Evolutionary conservation across 1,284 basidiomycete species (phyloP).

Genomic region (Mycena citricolor): DNA sequence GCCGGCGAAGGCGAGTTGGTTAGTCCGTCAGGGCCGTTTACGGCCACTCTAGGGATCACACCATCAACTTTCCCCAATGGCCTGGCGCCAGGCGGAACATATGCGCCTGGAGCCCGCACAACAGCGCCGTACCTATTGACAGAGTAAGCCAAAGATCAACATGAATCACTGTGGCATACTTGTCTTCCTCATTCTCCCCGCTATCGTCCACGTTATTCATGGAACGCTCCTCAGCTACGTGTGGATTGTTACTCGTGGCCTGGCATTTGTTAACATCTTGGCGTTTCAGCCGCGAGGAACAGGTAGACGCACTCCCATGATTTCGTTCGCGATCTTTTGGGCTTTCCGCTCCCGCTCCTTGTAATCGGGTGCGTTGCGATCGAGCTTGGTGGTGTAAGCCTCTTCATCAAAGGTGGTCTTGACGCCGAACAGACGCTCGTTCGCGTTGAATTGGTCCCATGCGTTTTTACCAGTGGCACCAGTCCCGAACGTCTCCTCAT

Average conservation of each 20-base stretch:
- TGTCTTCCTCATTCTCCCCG: constrained; percentile 91
- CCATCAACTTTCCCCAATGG: constrained; percentile 48
- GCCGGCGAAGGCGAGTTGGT: constrained; percentile 62
- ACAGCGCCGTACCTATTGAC: constrained; percentile 85
- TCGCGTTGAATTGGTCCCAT: constrained; percentile 98
- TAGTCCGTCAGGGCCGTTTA: constrained; percentile 69
- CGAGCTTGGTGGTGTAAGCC: constrained; percentile 92
- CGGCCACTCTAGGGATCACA: constrained; percentile 68
- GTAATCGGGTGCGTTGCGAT: constrained; percentile 82
- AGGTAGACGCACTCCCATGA: constrained; percentile 64
- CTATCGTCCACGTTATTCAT: constrained; percentile 63
- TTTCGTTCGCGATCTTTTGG: constrained; percentile 88
- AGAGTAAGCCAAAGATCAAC: constrained; percentile 22
- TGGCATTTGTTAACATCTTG: no score
- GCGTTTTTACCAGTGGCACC: constrained; percentile 43
- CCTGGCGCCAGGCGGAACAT: constrained; percentile 88
- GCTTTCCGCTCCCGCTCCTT: constrained; percentile 89
- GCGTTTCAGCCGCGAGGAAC: no score
- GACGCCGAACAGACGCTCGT: constrained; percentile 92
- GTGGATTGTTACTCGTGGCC: constrained; percentile 74
- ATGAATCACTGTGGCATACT: constrained; percentile 50
- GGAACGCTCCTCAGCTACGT: constrained; percentile 90
- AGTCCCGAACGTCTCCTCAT: constrained; percentile 70
- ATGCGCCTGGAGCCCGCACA: constrained; percentile 84
- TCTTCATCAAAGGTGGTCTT: constrained; percentile 93